phyloP scores from a whole-genome alignment of 352 stramenopile species.

The Phytophthora fragariaefolia region DNA sequence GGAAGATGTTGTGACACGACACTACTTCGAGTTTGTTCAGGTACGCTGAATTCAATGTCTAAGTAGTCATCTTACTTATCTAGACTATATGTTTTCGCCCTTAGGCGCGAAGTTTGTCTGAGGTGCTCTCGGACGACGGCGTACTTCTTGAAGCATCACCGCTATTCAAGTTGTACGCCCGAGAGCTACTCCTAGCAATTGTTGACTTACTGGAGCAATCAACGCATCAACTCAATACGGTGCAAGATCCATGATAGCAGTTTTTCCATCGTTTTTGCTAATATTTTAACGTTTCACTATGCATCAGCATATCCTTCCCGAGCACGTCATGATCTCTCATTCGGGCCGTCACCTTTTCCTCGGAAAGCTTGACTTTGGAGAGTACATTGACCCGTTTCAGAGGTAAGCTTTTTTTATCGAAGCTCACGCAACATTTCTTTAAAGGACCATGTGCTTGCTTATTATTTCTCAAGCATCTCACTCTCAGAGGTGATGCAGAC shows the following conservation, averaged over 20 bases:
- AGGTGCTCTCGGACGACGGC: constrained; percentile 21
- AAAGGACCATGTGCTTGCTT: neutral
- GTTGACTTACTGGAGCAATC: constrained; percentile 29
- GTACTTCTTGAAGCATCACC: constrained; percentile 16
- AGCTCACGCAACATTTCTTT: neutral
- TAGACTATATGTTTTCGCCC: too few species aligned
- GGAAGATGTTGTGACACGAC: constrained; percentile 8
- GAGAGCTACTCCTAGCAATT: constrained; percentile 25
- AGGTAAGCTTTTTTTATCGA: constrained; percentile 8
- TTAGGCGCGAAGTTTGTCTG: constrained; percentile 14
- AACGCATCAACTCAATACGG: constrained; percentile 17
- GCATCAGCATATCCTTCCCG: constrained; percentile 17
- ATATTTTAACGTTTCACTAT: neutral
- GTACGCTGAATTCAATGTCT: neutral
- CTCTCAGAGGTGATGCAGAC: neutral
- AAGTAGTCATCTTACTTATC: neutral
- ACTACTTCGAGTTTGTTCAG: constrained; percentile 26
- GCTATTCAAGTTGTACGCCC: constrained; percentile 29
- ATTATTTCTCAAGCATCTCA: neutral
- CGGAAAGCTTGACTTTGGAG: constrained; percentile 32
- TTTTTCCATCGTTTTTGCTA: neutral
- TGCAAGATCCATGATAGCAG: neutral
- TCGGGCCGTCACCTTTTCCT: constrained; percentile 29
- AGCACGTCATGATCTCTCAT: constrained; percentile 34
- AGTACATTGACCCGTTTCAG: constrained; percentile 24